phyloP scores from a whole-genome alignment of 306 rosid genomes.

The Cajanus cajan region DNA sequence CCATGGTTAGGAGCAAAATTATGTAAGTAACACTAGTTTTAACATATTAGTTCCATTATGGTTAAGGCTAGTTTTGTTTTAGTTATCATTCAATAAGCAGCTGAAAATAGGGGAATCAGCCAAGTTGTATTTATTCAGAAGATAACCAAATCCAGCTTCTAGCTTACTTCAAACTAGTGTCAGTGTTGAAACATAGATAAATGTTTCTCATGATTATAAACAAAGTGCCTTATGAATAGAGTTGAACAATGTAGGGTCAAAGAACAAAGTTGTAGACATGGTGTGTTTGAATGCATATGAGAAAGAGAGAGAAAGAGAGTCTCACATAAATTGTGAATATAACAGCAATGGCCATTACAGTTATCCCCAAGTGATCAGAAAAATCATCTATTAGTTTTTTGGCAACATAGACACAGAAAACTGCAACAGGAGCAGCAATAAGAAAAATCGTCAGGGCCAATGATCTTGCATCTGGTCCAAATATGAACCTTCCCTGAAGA shows the following conservation, averaged over 20 bases:
- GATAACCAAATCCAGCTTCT: neutral
- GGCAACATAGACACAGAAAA: slow-evolving; percentile 88
- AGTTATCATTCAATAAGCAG: neutral
- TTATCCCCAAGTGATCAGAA: slow-evolving; percentile 65
- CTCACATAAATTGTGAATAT: slow-evolving; percentile 79
- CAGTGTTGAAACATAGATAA: neutral
- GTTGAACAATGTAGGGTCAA: neutral
- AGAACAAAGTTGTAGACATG: neutral
- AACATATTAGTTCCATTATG: neutral
- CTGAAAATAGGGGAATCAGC: neutral
- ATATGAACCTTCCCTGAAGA: slow-evolving; percentile 89
- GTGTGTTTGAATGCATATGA: neutral
- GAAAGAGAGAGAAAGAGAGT: slow-evolving; percentile 9
- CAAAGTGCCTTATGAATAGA: neutral
- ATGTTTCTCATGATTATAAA: slow-evolving; percentile 10
- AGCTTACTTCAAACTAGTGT: neutral
- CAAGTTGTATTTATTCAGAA: neutral
- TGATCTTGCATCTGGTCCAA: slow-evolving; percentile 97
- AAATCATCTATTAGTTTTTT: slow-evolving; percentile 72
- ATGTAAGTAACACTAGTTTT: neutral
- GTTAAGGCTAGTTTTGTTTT: neutral
- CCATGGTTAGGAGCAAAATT: neutral
- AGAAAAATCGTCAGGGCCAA: slow-evolving; percentile 77
- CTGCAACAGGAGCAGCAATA: slow-evolving; percentile 74
- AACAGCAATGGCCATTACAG: slow-evolving; percentile 57